Evolutionary conservation across 352 stramenopile genomes (phyloP), one percentile per base, ranked within the genome.

Genomic region (Globisporangium abappressorium): DNA sequence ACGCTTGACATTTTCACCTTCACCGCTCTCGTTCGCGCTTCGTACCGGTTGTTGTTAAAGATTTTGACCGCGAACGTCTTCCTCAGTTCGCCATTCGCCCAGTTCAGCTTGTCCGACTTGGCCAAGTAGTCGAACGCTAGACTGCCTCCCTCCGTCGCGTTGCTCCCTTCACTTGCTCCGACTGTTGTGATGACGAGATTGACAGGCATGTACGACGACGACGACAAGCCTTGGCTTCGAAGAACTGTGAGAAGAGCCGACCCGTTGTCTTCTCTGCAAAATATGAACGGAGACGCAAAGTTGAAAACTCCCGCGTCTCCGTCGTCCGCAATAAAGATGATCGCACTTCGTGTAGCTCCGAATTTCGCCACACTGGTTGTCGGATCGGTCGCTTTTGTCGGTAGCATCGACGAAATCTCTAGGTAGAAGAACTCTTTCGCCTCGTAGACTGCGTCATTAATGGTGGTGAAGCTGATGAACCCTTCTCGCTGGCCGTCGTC

Each of bases 21-120:
- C 55, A 93, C 75, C 2, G 82, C 69, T 57, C 81, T 66, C 6
- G 81, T 72, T 4, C 64, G 33, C 14, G 78, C 53, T 30, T 93
- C 67, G 70, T 93, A 91, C 36, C 71, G 74, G 1, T 80, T 75
- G 68, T 91, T 93, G 69, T 93, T 93, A 62, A 91, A 91, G 5
- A 93, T 54, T 47, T 81, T 87, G 33, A 93, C 77, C 0, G 78
- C 62, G 28, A 93, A 90, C 0, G 67, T 79, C 64, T 93, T 87
- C 28, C 47, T 77, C 5, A 68, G 74, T 65, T 91, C 79, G 41
- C 70, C 78, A 5, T 86, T 81, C 14, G 73, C 74, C 84, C 84
- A 93, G 18, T 41, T 80, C 11, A 91, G 68, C 18, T 81, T 70
- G 34, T 87, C 75, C 1, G 77, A 84, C 15, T 74, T 72, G 4